phyloP scores from a whole-genome alignment of 768 basidiomycete genomes.

The Leccinum subtestaceum region DNA sequence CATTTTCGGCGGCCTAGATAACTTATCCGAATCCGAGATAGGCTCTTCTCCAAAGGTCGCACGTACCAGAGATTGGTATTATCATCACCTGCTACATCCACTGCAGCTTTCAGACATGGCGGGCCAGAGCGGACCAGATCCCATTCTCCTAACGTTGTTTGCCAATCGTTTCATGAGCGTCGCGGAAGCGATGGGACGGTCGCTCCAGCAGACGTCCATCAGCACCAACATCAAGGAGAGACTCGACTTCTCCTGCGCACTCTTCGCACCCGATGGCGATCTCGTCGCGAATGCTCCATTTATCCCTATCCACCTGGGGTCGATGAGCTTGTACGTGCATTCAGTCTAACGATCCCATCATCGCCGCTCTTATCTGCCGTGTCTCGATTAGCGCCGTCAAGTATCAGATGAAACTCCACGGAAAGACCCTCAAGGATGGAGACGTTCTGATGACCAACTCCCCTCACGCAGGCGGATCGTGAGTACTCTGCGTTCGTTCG shows the following conservation, averaged over 20 bases:
- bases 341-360: neutral
- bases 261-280: conserved; percentile 93
- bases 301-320: conserved; percentile 83
- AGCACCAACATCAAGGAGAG: conserved; percentile 95
- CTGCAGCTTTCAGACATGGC: conserved; percentile 11
- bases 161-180: conserved; percentile 98
- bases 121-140: conserved; percentile 55
- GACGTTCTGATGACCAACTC: conserved; percentile 95
- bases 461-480: conserved; percentile 86
- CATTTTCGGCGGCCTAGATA: neutral
- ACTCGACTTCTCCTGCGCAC: conserved; percentile 90
- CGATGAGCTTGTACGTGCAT: conserved; percentile 83
- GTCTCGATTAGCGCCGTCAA: conserved; percentile 65
- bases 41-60: neutral
- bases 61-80: neutral
- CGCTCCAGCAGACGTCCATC: conserved; percentile 86
- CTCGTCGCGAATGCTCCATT: conserved; percentile 93
- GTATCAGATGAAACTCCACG: conserved; percentile 82
- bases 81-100: neutral
- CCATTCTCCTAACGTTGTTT: conserved; percentile 86
- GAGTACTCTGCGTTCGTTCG: conserved; percentile 33
- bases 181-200: conserved; percentile 92
- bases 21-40: neutral
- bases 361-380: neutral
- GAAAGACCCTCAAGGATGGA: conserved; percentile 72